Percentiles rank a stretch among this genome's conserved stretches.
These are phyloP conservation scores for Saturnispora diversa DNA, from an alignment of 805 yeast species.

Conservation along the genomic window DNA sequence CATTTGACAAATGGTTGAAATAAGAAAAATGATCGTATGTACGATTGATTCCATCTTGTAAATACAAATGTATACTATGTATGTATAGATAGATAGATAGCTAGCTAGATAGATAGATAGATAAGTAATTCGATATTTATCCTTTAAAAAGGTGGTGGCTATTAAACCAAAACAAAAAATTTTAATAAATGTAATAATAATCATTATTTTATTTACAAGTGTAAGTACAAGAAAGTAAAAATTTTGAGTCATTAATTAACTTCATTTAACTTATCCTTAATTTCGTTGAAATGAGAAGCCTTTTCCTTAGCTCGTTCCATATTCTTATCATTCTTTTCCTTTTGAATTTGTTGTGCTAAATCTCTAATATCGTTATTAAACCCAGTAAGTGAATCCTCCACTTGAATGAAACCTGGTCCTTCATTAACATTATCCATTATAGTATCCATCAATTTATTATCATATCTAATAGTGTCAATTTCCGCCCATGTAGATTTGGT, in stretches of 20 bases:
- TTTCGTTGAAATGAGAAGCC: conserved; percentile 8
- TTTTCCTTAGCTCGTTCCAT: conserved; percentile 22
- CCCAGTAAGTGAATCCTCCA: conserved; percentile 27
- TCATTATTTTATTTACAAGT: conserved; percentile 1
- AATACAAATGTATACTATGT: too few species aligned
- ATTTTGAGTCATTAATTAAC: too few species aligned
- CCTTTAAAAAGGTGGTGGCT: too few species aligned
- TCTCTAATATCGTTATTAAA: conserved; percentile 20
- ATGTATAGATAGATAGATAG: too few species aligned
- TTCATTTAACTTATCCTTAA: conserved; percentile 4
- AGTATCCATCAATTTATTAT: conserved; percentile 22
- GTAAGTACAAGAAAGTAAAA: too few species aligned
- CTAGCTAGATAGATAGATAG: too few species aligned
- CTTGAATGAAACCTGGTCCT: conserved; percentile 29
- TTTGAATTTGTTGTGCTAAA: conserved; percentile 20
- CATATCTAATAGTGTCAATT: conserved; percentile 20
- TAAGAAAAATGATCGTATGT: not conserved
- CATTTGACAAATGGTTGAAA: conserved; percentile 65
- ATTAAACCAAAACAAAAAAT: too few species aligned
- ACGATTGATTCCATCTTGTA: not conserved
- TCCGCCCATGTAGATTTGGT: conserved; percentile 16
- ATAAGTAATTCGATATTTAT: too few species aligned
- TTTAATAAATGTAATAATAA: too few species aligned
- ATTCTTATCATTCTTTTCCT: conserved; percentile 18
- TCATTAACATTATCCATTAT: conserved; percentile 26